Base-by-base conservation (phyloP, 805 yeast species). In the Debaryomyces hansenii region DNA sequence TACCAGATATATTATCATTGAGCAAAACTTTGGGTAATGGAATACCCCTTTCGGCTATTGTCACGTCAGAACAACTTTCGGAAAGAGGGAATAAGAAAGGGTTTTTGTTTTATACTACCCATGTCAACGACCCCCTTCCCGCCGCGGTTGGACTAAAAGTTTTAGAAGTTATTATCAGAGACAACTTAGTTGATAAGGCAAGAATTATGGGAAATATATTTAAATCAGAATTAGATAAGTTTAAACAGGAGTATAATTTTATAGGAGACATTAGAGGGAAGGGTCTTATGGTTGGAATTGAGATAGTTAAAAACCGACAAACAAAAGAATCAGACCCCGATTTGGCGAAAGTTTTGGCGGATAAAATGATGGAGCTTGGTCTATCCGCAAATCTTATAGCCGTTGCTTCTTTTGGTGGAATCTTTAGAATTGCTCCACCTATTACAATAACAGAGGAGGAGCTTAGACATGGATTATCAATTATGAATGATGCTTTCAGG, bases 11-110 rank as follows among this genome's bases (percentile, higher is more conserved):
- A 16, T 16, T 16, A 16, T 16, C 18, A 16, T 16, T 16, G 18
- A 16, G 18, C 18, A 16, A 16, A 16, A 16, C 18, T 16, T 16
- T 16, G 18, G 78, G 78, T 32, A 70, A 75, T 24, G 81, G 81
- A 5, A 75, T 72, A 24, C 72, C 80, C 24, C 63, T 77, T 44
- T 76, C 79, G 15, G 80, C 77, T 55, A 62, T 74, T 11, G 54
- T 75, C 39, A 49, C 75, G 42, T 65, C 67, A 54, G 67, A 74
- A 45, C 64, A 60, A 46, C 57, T 64, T 20, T 52, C 60, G n/a
- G 41, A 52, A 10, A 62, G 54, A 40, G 49, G 59, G n/a, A 51
- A 43, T 11, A 54, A 54, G 15, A 49, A 36, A 1, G 58, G 55
- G 5, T 60, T 58, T 39, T 40, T 57, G 29, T 59, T 61, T 42